phyloP scores from a whole-genome alignment of 768 basidiomycete species.

The Russula sp. region DNA sequence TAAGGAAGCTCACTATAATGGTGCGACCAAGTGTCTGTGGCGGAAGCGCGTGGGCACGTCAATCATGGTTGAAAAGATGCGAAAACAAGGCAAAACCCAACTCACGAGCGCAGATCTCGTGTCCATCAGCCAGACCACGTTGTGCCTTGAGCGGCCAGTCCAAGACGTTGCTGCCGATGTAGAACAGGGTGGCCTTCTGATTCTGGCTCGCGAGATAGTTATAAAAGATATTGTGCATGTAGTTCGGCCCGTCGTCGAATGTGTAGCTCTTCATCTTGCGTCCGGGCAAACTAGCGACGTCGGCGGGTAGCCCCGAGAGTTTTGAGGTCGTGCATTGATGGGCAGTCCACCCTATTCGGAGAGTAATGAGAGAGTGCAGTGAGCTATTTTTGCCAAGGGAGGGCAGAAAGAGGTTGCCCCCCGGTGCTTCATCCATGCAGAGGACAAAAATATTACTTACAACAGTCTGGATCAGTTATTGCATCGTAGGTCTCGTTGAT shows the following conservation, averaged over 20 bases:
- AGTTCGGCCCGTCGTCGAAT: slow-evolving; percentile 62
- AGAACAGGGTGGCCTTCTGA: slow-evolving; percentile 62
- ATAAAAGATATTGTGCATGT: slow-evolving; percentile 58
- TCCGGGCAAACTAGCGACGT: too few relatives aligned
- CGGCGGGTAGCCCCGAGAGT: too few relatives aligned
- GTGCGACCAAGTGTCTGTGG: too few relatives aligned
- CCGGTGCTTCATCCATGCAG: neutral
- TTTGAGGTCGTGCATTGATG: too few relatives aligned
- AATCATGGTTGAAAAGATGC: too few relatives aligned
- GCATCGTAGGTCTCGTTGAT: slow-evolving; percentile 11
- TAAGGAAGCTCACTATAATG: too few relatives aligned
- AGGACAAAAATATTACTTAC: neutral
- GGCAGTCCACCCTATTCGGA: slow-evolving; percentile 38
- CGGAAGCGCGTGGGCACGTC: too few relatives aligned
- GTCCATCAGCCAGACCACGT: slow-evolving; percentile 46
- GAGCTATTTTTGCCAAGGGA: neutral
- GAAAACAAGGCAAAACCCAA: slow-evolving; percentile 23
- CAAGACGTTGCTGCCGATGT: too few relatives aligned
- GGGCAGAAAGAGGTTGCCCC: neutral
- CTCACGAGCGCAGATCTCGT: slow-evolving; percentile 50
- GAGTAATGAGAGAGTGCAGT: neutral
- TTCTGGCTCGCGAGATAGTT: slow-evolving; percentile 43
- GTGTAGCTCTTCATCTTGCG: slow-evolving; percentile 50
- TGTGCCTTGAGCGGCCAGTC: slow-evolving; percentile 52
- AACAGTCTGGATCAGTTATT: slow-evolving; percentile 8